phyloP scores from a whole-genome alignment of 345 rosid genomes.

The Hypericum androsaemum region DNA sequence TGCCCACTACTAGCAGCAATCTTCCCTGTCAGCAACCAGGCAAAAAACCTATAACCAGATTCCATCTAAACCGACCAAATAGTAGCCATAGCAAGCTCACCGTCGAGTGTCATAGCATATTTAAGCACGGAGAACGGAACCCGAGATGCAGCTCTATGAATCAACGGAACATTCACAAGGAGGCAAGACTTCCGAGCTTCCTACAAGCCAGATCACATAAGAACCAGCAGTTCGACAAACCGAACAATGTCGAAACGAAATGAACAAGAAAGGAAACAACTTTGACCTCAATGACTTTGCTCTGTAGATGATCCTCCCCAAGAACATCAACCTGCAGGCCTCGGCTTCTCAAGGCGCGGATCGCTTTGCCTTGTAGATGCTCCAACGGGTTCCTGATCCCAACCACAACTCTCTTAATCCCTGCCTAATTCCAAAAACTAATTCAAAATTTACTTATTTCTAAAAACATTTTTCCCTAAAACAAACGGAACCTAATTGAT shows the following conservation, averaged over 20 bases:
- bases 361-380: constrained; percentile 82
- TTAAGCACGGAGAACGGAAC: constrained; percentile 87
- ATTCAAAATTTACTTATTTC: too few relatives aligned
- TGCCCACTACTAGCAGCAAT: constrained; percentile 90
- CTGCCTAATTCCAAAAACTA: constrained; percentile 61
- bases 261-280: not conserved
- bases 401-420: constrained; percentile 63
- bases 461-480: too few relatives aligned
- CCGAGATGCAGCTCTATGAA: constrained; percentile 68
- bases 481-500: not conserved
- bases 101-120: constrained; percentile 98
- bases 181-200: constrained; percentile 76
- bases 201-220: constrained; percentile 20
- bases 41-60: not conserved
- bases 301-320: constrained; percentile 64
- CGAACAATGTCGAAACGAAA: not conserved
- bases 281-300: constrained; percentile 69
- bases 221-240: too few relatives aligned
- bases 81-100: constrained; percentile 24
- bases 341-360: constrained; percentile 62
- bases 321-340: constrained; percentile 82
- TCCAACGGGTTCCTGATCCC: constrained; percentile 83
- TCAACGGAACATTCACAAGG: constrained; percentile 79
- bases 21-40: constrained; percentile 49
- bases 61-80: too few relatives aligned